Evolutionary conservation across 2,329 filamentous ascomycete species (phyloP), one percentile per base, ranked within the genome.

Genomic region (Leptodontidium sp.): DNA sequence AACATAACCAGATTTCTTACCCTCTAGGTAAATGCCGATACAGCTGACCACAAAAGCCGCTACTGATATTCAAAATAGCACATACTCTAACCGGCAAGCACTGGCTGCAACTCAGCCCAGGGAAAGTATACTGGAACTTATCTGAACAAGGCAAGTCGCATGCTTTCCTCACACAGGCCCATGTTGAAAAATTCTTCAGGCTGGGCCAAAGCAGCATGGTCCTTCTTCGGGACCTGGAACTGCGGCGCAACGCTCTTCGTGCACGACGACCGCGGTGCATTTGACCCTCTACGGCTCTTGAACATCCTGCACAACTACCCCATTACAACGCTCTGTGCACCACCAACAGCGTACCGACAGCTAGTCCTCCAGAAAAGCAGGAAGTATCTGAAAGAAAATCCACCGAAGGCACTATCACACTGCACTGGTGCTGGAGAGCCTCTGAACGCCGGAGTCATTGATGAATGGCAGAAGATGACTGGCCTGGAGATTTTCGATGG

Each of bases 171-270:
- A 21, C 45, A 17, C 21, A 40, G 9, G 15, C 40, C 69, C n/a
- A 12, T 35, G 9, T 61, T 38, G 29, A 52, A 21, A n/a, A 52
- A 17, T 21, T 24, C 71, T 62, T 12, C 24, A 70, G 75, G 80
- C 43, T 82, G 80, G 80, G 80, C 79, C 4, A 82, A 82, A 75
- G 80, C 80, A 50, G 79, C 78, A 8, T 82, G 80, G 80, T 77
- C 80, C 2, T 81, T 78, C 67, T 79, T 82, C 57, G 77, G 76
- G 3, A 73, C 80, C 0, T 82, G 80, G 79, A 81, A 80, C 62
- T 80, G 78, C 64, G 80, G 80, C 11, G 80, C 80, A 1, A 80
- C 76, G 1, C 76, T 82, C 6, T 82, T 82, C 68, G 75, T 82
- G 24, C 76, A 82, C 70, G 80, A 82, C 62, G 79, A 80, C 68